Percentiles rank a stretch among this genome's conserved stretches.
Evolutionary conservation across 352 stramenopile species (phyloP).

Genomic region (Pythium sukuiense): DNA sequence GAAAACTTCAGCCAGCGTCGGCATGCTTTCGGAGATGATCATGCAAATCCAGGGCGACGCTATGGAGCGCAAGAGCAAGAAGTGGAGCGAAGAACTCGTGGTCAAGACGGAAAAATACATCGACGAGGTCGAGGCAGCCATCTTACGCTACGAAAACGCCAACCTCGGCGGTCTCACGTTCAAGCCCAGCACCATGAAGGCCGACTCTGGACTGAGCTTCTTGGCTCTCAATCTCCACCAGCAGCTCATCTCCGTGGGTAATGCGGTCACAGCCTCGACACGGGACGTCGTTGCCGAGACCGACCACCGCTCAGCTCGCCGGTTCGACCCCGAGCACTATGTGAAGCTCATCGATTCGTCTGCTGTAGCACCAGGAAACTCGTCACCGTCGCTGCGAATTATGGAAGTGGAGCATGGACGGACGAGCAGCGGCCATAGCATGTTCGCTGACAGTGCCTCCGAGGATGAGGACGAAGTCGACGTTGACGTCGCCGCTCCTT

Average conservation of each 20-base stretch:
- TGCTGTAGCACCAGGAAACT: not conserved
- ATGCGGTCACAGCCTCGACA: slow-evolving; percentile 50
- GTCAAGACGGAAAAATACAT: slow-evolving; percentile 83
- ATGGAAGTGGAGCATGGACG: slow-evolving; percentile 17
- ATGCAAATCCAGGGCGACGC: slow-evolving; percentile 85
- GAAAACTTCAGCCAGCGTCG: slow-evolving; percentile 44
- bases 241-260: slow-evolving; percentile 78
- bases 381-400: slow-evolving; percentile 16
- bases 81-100: slow-evolving; percentile 75
- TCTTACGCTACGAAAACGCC: slow-evolving; percentile 68
- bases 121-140: slow-evolving; percentile 73
- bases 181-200: slow-evolving; percentile 89
- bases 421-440: slow-evolving; percentile 3
- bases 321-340: slow-evolving; percentile 18
- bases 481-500: slow-evolving; percentile 27
- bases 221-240: slow-evolving; percentile 84
- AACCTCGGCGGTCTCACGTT: slow-evolving; percentile 76
- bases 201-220: slow-evolving; percentile 72
- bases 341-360: slow-evolving; percentile 29
- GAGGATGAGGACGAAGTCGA: slow-evolving; percentile 27
- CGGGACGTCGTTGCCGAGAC: slow-evolving; percentile 16
- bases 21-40: slow-evolving; percentile 86
- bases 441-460: slow-evolving; percentile 24
- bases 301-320: not conserved
- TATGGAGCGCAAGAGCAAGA: slow-evolving; percentile 75